A percentile compares a stretch with the other conserved stretches of the same genome.
Evolutionary conservation across 805 yeast species (phyloP).

Genomic region (Saturnispora sekii): DNA sequence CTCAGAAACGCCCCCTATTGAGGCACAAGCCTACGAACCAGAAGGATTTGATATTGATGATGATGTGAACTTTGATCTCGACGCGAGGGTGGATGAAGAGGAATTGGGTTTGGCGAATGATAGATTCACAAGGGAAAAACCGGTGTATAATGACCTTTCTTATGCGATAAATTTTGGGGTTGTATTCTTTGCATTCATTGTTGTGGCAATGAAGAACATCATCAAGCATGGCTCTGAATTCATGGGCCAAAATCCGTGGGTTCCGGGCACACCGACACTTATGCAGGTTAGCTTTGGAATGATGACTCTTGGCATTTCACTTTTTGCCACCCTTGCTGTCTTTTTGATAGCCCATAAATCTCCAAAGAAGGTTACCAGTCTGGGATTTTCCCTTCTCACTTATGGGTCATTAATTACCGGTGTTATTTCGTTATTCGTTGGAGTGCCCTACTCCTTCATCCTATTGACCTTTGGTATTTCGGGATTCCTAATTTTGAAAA

Average conservation of each 20-base stretch:
- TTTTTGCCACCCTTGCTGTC: constrained; percentile 48
- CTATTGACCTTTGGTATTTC: constrained; percentile 34
- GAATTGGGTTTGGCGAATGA: constrained; percentile 32
- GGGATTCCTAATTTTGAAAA: constrained; percentile 41
- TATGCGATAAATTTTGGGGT: constrained; percentile 34
- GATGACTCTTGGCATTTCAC: constrained; percentile 50
- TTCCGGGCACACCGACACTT: constrained; percentile 1
- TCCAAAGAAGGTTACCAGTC: constrained; percentile 57
- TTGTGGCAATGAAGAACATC: constrained; percentile 7
- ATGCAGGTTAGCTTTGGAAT: constrained; percentile 5
- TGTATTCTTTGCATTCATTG: constrained; percentile 2
- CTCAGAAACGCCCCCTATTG: neutral
- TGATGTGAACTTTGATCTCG: neutral
- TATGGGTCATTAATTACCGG: constrained; percentile 42
- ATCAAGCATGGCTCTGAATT: constrained; percentile 6
- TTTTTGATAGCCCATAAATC: constrained; percentile 51
- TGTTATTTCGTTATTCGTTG: neutral
- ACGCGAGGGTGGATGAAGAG: constrained; percentile 1
- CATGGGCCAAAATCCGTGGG: constrained; percentile 2
- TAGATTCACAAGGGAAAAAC: constrained; percentile 54
- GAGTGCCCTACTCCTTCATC: neutral
- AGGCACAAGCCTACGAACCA: constrained; percentile 8
- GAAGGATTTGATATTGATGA: constrained; percentile 1
- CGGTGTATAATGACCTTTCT: constrained; percentile 62
- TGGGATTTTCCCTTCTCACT: constrained; percentile 59